Evolutionary conservation across 2,329 filamentous ascomycete genomes (phyloP), one percentile per base, ranked within the genome.

Genomic region (Talaromyces sp.): DNA sequence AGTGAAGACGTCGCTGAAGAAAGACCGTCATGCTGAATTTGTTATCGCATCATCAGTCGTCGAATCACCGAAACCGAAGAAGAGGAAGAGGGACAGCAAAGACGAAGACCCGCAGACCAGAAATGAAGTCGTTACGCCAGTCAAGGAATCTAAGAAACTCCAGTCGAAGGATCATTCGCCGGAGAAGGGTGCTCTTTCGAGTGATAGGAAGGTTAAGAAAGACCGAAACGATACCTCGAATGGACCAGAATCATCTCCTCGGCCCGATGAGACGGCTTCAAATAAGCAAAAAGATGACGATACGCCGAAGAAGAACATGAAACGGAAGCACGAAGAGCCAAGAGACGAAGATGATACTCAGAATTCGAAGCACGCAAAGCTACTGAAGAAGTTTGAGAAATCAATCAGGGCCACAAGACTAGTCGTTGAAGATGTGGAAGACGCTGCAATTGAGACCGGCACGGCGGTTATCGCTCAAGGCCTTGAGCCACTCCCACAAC

Each of bases 401-500:
- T 76, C 76, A 1, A 62, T 23, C 21, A 62, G 64, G 58, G 72
- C 66, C 60, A 67, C 60, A 58, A 71, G 48, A 62, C 65, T 35
- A 0, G 21, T 67, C 56, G 63, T 64, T 55, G 46, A 66, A 18
- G 65, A 67, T 14, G 58, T 33, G 42, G 63, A 60, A 54, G 56
- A 62, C 9, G 14, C 52, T 23, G 18, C 40, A 42, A 33, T 66
- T 31, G 70, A 69, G 14, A 71, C 74, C 63, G 35, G 44, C 11
- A 58, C 44, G 9, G 68, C 75, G 40, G 70, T 77, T 7, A 66
- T 74, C 61, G 73, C 73, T 11, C 66, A 75, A 72, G 91, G 91
- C 23, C 81, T 98, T 0, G 86, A 89, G 62, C 92, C 92, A 6
- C 80, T 96, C 21, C 92, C 92, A 7, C 92, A 96, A 68, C 92